phyloP scores from a whole-genome alignment of 2,329 filamentous ascomycete species.

The Exophiala bonariae region DNA sequence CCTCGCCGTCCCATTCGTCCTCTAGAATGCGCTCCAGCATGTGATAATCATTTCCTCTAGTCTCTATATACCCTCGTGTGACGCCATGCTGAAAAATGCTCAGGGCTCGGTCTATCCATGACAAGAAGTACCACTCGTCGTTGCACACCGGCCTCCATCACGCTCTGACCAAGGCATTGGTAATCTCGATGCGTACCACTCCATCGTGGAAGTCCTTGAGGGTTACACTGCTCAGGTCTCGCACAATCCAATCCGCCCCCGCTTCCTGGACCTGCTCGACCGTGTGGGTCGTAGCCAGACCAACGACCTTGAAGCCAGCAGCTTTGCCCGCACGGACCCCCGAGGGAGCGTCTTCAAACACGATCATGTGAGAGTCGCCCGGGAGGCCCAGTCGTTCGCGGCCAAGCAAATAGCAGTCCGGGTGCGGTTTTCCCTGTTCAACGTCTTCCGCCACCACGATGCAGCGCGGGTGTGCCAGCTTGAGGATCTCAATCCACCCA shows the following conservation, averaged over 20 bases:
- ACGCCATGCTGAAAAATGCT: conserved; percentile 16
- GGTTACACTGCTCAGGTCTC: conserved; percentile 72
- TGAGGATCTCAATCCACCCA: conserved; percentile 70
- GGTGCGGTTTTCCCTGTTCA: conserved; percentile 73
- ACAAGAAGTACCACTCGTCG: not conserved
- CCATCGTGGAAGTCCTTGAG: conserved; percentile 43
- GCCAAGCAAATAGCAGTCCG: conserved; percentile 70
- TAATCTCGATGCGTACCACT: conserved; percentile 22
- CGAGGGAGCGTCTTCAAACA: conserved; percentile 86
- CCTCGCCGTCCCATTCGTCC: conserved; percentile 3
- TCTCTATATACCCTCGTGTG: not conserved
- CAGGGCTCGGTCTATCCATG: not conserved
- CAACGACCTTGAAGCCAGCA: conserved; percentile 81
- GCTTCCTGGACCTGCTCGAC: conserved; percentile 70
- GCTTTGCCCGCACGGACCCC: conserved; percentile 81
- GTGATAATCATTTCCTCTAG: not conserved
- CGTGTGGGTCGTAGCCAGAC: conserved; percentile 80
- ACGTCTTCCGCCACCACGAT: conserved; percentile 78
- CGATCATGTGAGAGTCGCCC: conserved; percentile 59
- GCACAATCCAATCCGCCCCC: conserved; percentile 84
- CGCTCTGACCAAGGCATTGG: conserved; percentile 19
- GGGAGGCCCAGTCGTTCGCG: conserved; percentile 58
- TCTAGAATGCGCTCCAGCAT: not conserved
- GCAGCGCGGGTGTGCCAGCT: conserved; percentile 64
- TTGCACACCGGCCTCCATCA: not conserved